These are phyloP conservation scores for Microcyclospora pomicola DNA, from an alignment of 2,329 filamentous ascomycete species.

Conservation along the genomic window DNA sequence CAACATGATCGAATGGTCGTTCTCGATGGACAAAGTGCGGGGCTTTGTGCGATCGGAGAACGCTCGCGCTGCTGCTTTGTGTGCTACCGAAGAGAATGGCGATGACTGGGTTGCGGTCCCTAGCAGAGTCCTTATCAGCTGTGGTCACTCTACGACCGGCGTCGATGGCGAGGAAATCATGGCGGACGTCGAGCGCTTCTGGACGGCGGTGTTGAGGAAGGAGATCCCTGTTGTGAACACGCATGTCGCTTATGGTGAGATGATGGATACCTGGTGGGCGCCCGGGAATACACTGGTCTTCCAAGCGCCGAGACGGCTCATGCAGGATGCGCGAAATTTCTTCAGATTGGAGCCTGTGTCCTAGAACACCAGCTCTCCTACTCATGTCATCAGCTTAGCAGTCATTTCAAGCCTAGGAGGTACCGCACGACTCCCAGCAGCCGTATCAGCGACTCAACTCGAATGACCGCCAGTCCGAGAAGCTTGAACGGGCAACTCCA, in stretches of 20 bases:
- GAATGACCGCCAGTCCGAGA: too few species aligned
- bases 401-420: too few species aligned
- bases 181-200: conserved; percentile 21
- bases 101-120: conserved; percentile 13
- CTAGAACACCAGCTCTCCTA: too few species aligned
- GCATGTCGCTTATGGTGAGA: conserved; percentile 18
- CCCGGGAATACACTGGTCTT: conserved; percentile 22
- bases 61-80: conserved; percentile 6
- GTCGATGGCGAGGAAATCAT: conserved; percentile 27
- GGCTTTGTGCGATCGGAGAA: conserved; percentile 25
- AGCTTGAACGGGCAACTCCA: too few species aligned
- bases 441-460: too few species aligned
- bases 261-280: conserved; percentile 25
- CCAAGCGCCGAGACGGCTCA: conserved; percentile 22
- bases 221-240: conserved; percentile 22
- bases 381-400: too few species aligned
- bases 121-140: conserved; percentile 16
- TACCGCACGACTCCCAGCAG: too few species aligned
- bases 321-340: conserved; percentile 18
- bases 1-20: conserved; percentile 26
- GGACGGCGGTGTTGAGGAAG: conserved; percentile 20
- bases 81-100: conserved; percentile 10
- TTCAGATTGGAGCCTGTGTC: conserved; percentile 4
- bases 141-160: conserved; percentile 26
- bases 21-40: conserved; percentile 23